phyloP scores from a whole-genome alignment of 805 yeast genomes.

The Candida andamanensis region DNA sequence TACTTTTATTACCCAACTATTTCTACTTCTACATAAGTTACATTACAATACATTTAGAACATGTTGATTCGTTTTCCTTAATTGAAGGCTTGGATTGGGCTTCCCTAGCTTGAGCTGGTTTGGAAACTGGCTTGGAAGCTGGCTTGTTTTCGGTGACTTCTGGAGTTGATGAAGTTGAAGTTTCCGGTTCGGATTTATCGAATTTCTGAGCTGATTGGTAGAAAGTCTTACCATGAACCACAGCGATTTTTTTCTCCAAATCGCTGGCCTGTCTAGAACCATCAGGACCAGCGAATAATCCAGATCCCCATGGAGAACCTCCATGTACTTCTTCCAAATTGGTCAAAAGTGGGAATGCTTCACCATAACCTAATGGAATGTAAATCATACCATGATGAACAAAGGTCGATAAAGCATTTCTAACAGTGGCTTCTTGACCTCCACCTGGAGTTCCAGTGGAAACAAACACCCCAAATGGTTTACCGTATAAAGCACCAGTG shows the following conservation, averaged over 20 bases:
- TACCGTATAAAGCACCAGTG: constrained; percentile 63
- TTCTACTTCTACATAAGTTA: constrained; percentile 3
- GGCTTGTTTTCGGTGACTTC: constrained; percentile 2
- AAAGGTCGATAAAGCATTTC: constrained; percentile 57
- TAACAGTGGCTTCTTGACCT: constrained; percentile 72
- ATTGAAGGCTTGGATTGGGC: constrained; percentile 13
- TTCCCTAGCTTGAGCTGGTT: constrained; percentile 6
- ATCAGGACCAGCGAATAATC: constrained; percentile 68
- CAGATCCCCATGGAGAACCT: constrained; percentile 86
- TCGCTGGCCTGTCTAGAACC: constrained; percentile 67
- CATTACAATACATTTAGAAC: constrained; percentile 18
- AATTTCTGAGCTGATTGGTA: constrained; percentile 16
- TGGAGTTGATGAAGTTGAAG: constrained; percentile 5
- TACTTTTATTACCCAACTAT: constrained; percentile 2
- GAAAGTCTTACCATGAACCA: constrained; percentile 64
- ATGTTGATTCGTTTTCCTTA: constrained; percentile 12
- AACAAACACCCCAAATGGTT: constrained; percentile 68
- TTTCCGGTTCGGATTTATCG: constrained; percentile 2
- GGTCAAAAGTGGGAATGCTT: constrained; percentile 43
- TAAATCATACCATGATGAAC: constrained; percentile 78
- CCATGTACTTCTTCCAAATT: constrained; percentile 69
- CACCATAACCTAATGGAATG: constrained; percentile 73
- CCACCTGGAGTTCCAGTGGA: constrained; percentile 77
- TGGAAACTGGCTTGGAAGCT: constrained; percentile 1
- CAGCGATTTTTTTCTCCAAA: constrained; percentile 61